A percentile compares a stretch with the other conserved stretches of the same genome.
Conservation (phyloP, 768 basidiomycete genomes). For the Agaricus subrufescens region DNA sequence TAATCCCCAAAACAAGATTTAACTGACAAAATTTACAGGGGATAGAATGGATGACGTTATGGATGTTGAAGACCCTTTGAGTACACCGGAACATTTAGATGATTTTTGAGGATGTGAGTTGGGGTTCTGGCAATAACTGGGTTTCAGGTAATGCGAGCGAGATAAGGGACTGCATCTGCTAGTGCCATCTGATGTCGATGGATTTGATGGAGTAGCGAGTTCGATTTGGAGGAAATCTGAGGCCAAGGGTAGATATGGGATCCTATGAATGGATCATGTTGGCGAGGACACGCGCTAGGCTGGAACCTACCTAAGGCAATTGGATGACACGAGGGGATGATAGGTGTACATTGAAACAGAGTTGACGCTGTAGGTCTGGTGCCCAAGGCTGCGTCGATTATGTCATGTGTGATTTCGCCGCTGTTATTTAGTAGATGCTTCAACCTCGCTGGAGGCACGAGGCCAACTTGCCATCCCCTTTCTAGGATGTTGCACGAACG, state of each 20-base stretch:
- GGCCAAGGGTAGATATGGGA: conserved; percentile 67
- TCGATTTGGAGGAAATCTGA: conserved; percentile 68
- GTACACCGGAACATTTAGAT: conserved; percentile 41
- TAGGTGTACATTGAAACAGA: not conserved
- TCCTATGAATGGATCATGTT: conserved; percentile 69
- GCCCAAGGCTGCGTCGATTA: too few species aligned
- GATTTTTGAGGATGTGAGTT: conserved; percentile 70
- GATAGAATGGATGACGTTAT: too few species aligned
- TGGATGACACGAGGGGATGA: conserved; percentile 34
- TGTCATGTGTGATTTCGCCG: too few species aligned
- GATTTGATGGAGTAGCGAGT: conserved; percentile 58
- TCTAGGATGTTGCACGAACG: too few species aligned
- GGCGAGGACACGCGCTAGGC: conserved; percentile 55
- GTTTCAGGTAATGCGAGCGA: not conserved
- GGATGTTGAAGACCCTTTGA: too few species aligned
- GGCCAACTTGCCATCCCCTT: too few species aligned
- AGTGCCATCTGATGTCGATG: conserved; percentile 50
- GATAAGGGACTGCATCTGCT: conserved; percentile 33
- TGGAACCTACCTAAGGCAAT: conserved; percentile 55
- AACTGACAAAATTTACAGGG: too few species aligned
- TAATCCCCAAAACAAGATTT: too few species aligned
- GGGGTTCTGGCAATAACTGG: conserved; percentile 45
- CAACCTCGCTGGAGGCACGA: too few species aligned
- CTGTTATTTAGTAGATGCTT: too few species aligned
- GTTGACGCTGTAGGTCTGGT: too few species aligned